Evolutionary conservation across 768 basidiomycete species (phyloP), one percentile per base, ranked within the genome.

Genomic region (Mycena venus): DNA sequence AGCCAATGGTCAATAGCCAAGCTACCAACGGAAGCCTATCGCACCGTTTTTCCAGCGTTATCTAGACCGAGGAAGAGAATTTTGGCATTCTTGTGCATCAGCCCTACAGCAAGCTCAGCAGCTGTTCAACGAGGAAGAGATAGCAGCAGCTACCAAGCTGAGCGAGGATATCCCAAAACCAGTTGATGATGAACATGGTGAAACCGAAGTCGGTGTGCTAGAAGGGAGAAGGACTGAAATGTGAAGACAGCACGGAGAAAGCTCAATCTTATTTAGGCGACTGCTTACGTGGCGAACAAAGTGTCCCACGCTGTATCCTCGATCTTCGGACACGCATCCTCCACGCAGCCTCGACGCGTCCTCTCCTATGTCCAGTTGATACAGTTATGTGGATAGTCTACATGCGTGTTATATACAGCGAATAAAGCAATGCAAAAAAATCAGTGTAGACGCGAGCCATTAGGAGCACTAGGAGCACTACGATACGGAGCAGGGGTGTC

Each of bases 31-130:
- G 40, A 42, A 42, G 12, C n/a, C 71, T 5, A 27, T 2, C 5
- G 72, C 75, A 98, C 98, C 73, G 98, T 99, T 91, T 99, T 99
- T 82, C 98, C 98, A 64, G 98, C 98, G 88, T 99, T 99, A 84
- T 99, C 98, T 68, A 99, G 91, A 75, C 98, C 98, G 64, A 99
- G 91, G 92, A 99, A 99, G 76, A 99, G 91, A 83, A 99, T 98
- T 91, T 99, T 99, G 77, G 98, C 98, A 83, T 98, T 99, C 94
- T 99, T 98, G 89, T 97, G 95, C 86, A 94, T 80, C 79, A 98
- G 89, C 77, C 96, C 96, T 97, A 38, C 25, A 66, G 75, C 40
- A 59, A 51, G 40, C 47, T 69, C 72, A 55, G 14, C 42, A 70
- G 60, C 44, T 31, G 44, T 25, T 19, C 34, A 15, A 67, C 64